Base-by-base conservation (phyloP, 2,329 filamentous ascomycete genomes). In the Magnaporthiopsis incrustans region DNA sequence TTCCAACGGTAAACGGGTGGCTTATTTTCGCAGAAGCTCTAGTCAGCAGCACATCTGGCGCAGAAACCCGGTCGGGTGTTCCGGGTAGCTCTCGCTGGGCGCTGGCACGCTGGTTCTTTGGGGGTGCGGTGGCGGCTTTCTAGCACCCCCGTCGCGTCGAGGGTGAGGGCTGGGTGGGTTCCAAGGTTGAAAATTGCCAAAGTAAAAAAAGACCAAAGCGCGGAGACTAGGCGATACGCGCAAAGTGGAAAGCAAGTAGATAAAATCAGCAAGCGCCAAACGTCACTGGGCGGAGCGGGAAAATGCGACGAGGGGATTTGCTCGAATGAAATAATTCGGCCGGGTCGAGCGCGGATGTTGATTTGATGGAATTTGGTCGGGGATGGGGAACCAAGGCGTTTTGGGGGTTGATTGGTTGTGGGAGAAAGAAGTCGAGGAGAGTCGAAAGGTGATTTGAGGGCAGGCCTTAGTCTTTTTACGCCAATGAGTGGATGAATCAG, bases 361-460 rank as follows among this genome's bases (percentile, higher is more conserved):
- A 73, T 73, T 73, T 72, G 71, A 72, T 68, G 65, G 64, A 69
- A 67, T 68, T 70, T 64, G 65, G 65, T 66, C 33, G 63, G 63
- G 70, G 71, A 76, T 78, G 77, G 78, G 75, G 61, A 57, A 57
- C 44, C 73, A 65, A 73, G 71, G 68, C 69, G 71, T 70, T 68
- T 73, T 71, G 70, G 71, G 70, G 73, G 71, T 72, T 80, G 80
- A 82, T 82, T 82, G 80, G 79, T 77, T 77, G 76, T 79, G 75
- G 71, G 73, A 76, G 73, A 75, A 76, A 75, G 70, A 73, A 71
- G 73, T 72, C 71, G 73, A 73, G 71, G 77, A 78, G 73, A 76
- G 74, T 74, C 74, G 77, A 74, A 75, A 79, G 75, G 73, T 82
- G 80, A 82, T 81, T 82, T 81, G 81, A 81, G 77, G 77, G 78